These are phyloP conservation scores for Solanum chaucha DNA, from an alignment of 257 asterid genomes.

Conservation along the genomic window DNA sequence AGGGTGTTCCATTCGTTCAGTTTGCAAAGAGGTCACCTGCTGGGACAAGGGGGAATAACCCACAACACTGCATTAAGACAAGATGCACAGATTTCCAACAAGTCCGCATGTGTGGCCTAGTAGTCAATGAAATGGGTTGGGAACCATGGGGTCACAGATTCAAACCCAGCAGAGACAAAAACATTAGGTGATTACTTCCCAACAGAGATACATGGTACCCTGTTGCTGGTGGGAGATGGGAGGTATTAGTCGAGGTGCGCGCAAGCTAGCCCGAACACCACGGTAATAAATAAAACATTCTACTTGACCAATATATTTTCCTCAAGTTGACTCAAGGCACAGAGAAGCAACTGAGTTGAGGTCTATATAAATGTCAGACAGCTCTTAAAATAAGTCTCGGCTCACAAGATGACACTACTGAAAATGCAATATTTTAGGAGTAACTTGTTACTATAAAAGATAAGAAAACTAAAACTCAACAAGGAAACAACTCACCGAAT, in stretches of 20 bases:
- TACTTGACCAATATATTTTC: not conserved
- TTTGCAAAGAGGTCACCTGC: not conserved
- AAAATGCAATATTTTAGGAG: not conserved
- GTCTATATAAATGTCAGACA: not conserved
- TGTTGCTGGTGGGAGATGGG: not conserved
- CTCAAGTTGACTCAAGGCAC: not conserved
- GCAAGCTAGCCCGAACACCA: not conserved
- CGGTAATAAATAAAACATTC: not conserved
- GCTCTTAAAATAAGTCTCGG: not conserved
- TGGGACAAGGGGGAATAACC: not conserved
- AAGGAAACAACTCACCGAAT: slow-evolving; percentile 63
- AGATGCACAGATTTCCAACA: not conserved
- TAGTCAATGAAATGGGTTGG: not conserved
- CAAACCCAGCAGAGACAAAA: not conserved
- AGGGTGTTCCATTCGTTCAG: not conserved
- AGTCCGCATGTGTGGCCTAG: not conserved
- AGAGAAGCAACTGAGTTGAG: not conserved
- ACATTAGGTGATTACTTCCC: not conserved
- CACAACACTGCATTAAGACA: not conserved
- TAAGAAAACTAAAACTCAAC: not conserved
- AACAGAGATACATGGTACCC: not conserved
- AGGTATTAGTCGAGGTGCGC: not conserved
- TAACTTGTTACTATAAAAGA: not conserved
- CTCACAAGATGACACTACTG: not conserved
- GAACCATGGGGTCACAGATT: not conserved